Base-by-base conservation (phyloP, 306 rosid species). In the Casuarina glauca region DNA sequence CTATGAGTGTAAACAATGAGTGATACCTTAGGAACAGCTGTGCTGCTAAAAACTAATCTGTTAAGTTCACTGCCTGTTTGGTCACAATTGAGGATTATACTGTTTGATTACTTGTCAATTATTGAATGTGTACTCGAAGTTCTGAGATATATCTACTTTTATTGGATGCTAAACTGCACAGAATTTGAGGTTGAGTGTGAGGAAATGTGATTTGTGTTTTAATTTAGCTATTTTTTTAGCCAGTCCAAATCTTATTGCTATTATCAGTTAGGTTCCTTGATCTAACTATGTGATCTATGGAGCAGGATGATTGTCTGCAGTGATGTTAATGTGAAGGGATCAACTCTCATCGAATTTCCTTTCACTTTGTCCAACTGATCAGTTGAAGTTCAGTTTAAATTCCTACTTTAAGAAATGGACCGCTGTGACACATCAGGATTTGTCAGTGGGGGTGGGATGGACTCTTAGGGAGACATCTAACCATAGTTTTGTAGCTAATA, bases 351-450 rank as follows among this genome's bases (percentile, higher is more conserved):
- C 71, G 77, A 85, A 74, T 81, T 89, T 75, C 54, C 76, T 79
- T 80, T 62, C 84, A 43, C 80, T 80, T 51, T 60, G 78, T 72
- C 79, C 86, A 82, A 42, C 84, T 83, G 85, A 87, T 74, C 84
- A 80, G 82, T 78, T 71, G 78, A 79, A 75, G 63, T 55, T 62
- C 57, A 35, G 74, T 54, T 85, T 75, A 83, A 72, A 81, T 70
- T 76, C 77, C 79, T 79, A 83, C 9, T 72, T 74, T 74, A 54
- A 55, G 50, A 79, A 78, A 96, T 96, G 99, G 99, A 96, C 84
- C 90, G 99, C 3, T 90, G 89, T 2, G 99, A 96, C 86, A 96
- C 99, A 45, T 96, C 99, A 0, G 99, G 98, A 80, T 96, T 96
- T 88, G 99, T 96, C 53, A 96, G 99, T 11, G 99, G 99, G 86